phyloP scores from a whole-genome alignment of 129 eudicot species.

The Dittrichia graveolens region DNA sequence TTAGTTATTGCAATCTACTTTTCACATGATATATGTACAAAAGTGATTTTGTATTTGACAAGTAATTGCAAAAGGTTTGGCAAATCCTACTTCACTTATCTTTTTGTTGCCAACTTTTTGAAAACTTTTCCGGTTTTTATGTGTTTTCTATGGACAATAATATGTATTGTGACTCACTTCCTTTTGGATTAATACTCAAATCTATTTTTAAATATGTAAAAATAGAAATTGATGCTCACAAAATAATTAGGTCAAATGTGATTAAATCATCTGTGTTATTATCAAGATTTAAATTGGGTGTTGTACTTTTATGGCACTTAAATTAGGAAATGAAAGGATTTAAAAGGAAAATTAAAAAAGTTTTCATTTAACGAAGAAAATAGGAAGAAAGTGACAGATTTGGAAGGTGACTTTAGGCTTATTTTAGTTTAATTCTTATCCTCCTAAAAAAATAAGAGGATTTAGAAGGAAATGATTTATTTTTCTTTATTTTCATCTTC shows the following conservation, averaged over 20 bases:
- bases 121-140: conserved; percentile 43
- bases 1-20: conserved; percentile 37
- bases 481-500: no score
- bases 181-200: conserved; percentile 27
- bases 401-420: no score
- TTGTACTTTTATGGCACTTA: no score
- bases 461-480: no score
- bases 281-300: no score
- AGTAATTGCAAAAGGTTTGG: conserved; percentile 45
- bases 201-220: background rate
- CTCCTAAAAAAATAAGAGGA: no score
- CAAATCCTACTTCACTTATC: conserved; percentile 42
- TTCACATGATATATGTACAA: conserved; percentile 34
- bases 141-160: conserved; percentile 40
- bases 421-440: no score
- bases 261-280: background rate
- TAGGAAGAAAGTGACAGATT: no score
- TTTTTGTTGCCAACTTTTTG: conserved; percentile 47
- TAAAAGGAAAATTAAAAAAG: no score
- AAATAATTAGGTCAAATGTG: background rate
- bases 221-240: conserved; percentile 10
- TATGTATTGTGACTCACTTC: conserved; percentile 39
- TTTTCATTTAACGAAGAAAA: no score
- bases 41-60: conserved; percentile 35
- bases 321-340: no score